phyloP scores from a whole-genome alignment of 2,329 filamentous ascomycete genomes.

The Neofusicoccum laricinum region DNA sequence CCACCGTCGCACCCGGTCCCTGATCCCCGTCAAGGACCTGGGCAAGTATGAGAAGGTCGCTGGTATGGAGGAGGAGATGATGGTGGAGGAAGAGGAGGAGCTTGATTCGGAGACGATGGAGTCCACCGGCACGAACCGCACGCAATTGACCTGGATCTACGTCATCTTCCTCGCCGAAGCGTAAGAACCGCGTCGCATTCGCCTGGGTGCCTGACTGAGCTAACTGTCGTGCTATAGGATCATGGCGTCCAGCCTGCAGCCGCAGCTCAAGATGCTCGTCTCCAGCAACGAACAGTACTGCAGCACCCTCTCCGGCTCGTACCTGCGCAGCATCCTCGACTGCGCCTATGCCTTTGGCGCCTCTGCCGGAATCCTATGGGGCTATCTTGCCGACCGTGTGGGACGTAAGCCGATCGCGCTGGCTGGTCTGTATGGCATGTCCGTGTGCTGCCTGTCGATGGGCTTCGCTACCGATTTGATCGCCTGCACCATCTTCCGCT shows the following conservation, averaged over 20 bases:
- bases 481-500: conserved; percentile 43
- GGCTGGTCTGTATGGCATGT: conserved; percentile 43
- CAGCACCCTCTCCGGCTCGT: conserved; percentile 44
- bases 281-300: conserved; percentile 42
- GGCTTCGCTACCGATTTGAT: conserved; percentile 45
- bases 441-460: conserved; percentile 45
- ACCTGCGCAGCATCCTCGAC: conserved; percentile 47
- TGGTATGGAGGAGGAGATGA: conserved; percentile 27
- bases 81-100: conserved; percentile 31
- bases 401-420: conserved; percentile 45
- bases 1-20: conserved; percentile 39
- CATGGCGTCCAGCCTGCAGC: conserved; percentile 48
- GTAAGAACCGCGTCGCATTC: conserved; percentile 23
- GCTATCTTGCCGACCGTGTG: conserved; percentile 42
- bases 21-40: conserved; percentile 44
- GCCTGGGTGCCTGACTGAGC: background rate
- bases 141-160: conserved; percentile 41
- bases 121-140: conserved; percentile 19
- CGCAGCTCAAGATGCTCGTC: conserved; percentile 46
- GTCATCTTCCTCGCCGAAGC: conserved; percentile 48
- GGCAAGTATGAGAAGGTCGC: conserved; percentile 41
- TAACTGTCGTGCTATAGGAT: conserved; percentile 29
- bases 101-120: conserved; percentile 20
- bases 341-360: conserved; percentile 49
- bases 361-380: conserved; percentile 45